phyloP scores from a whole-genome alignment of 352 stramenopile genomes.

The Globisporangium okanoganense region DNA sequence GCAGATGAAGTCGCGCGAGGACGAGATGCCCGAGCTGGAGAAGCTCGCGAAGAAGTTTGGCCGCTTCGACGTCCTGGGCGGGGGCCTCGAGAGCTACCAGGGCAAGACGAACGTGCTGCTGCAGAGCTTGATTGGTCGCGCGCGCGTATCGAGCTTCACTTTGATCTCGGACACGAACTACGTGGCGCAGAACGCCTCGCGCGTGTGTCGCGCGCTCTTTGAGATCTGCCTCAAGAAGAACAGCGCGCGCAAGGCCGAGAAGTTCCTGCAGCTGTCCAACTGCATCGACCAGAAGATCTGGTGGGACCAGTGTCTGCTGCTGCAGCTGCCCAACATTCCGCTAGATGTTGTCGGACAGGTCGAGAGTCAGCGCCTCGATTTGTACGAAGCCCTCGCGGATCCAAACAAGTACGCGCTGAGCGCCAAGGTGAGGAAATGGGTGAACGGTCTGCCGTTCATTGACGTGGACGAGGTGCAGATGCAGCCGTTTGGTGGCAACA shows the following conservation, averaged over 20 bases:
- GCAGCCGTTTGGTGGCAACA: slow-evolving; percentile 94
- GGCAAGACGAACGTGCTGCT: slow-evolving; percentile 98
- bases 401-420: slow-evolving; percentile 36
- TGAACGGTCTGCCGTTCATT: slow-evolving; percentile 60
- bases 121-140: slow-evolving; percentile 77
- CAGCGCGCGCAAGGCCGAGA: slow-evolving; percentile 83
- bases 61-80: slow-evolving; percentile 86
- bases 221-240: slow-evolving; percentile 96
- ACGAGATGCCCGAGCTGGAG: slow-evolving; percentile 94
- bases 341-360: slow-evolving; percentile 87
- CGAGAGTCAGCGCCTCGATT: slow-evolving; percentile 66
- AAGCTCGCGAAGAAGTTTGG: slow-evolving; percentile 87
- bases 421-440: slow-evolving; percentile 67
- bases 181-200: slow-evolving; percentile 97
- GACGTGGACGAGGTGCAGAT: slow-evolving; percentile 71
- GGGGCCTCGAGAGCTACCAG: slow-evolving; percentile 88
- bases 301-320: slow-evolving; percentile 95
- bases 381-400: slow-evolving; percentile 54
- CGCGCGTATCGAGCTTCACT: slow-evolving; percentile 94
- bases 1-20: slow-evolving; percentile 94
- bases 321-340: slow-evolving; percentile 90
- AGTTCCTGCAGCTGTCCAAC: slow-evolving; percentile 96
- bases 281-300: slow-evolving; percentile 97
- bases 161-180: slow-evolving; percentile 99
- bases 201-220: slow-evolving; percentile 97